Percentiles rank a stretch among this genome's conserved stretches.
These are phyloP conservation scores for Fusarium luffae DNA, from an alignment of 2,329 filamentous ascomycete genomes.

Conservation along the genomic window DNA sequence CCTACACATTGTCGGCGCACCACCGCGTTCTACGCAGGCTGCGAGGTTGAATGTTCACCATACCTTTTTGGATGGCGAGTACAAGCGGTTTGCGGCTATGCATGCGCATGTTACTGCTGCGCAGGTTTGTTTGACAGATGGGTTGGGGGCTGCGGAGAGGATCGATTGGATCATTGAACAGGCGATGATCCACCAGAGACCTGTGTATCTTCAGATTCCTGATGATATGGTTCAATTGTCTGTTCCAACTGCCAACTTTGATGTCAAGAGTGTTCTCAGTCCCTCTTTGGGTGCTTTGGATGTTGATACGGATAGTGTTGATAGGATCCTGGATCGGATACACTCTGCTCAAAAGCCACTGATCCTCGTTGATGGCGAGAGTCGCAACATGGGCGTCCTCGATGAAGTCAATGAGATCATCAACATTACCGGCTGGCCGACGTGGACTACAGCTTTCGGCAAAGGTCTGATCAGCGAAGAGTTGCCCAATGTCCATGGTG, in stretches of 20 bases:
- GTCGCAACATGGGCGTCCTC: neutral
- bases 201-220: conserved; percentile 16
- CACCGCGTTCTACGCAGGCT: neutral
- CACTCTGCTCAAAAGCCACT: conserved; percentile 18
- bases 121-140: conserved; percentile 4
- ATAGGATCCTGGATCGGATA: neutral
- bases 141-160: neutral
- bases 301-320: neutral
- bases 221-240: conserved; percentile 12
- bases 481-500: conserved; percentile 11
- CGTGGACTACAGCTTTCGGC: conserved; percentile 15
- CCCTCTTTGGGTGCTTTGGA: neutral
- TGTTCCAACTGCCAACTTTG: neutral
- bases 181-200: conserved; percentile 2
- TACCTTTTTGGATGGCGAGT: conserved; percentile 17
- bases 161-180: conserved; percentile 23
- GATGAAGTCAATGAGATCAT: conserved; percentile 1
- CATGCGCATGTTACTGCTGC: conserved; percentile 17
- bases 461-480: conserved; percentile 12
- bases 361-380: conserved; percentile 13
- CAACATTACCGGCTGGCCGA: neutral
- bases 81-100: conserved; percentile 13
- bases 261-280: neutral
- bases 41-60: neutral
- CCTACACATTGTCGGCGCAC: conserved; percentile 10